Base-by-base conservation (phyloP, 257 asterid species). In the Ilex aquifolium region DNA sequence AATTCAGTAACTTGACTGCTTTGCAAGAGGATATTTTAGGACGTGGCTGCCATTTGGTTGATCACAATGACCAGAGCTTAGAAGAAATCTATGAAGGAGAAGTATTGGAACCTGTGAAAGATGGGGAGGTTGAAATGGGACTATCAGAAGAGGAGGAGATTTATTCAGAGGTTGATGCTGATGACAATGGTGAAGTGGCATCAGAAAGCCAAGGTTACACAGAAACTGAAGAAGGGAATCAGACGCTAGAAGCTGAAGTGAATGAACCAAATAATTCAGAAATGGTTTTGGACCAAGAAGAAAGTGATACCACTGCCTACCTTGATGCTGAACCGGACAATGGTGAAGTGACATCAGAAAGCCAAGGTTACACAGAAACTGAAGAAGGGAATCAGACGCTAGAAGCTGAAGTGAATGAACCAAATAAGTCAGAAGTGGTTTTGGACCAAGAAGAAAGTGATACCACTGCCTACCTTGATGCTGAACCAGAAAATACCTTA, bases 1-100 rank as follows among this genome's bases (percentile, higher is more conserved):
- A 82, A 58, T 92, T 74, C 66, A 46, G 69, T 67, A 87, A 90
- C 81, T 74, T 88, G 59, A 70, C 88, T 71, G 73, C 74, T 60
- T 62, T 75, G 39, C 78, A 70, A 65, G 69, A 57, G 16, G 54
- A 56, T 57, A 1, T 64, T 62, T 65, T 65, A 80, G 57, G 67
- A 29, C 67, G 60, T 7, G 76, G 44, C 7, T 12, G 56, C 51
- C 59, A 75, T 44, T 57, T 50, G 13, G 67, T 32, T 27, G 62
- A 46, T 32, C 14, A 42, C 13, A 14, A 21, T 36, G 10, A 15
- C 44, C 29, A 50, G 6, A 61, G 39, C 7, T 60, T 52, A 27
- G 56, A 50, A 32, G 60, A 31, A 60, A 17, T 30, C 16, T 4
- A 14, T 21, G 65, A 29, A 53, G 49, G 8, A 2, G 51, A 42